Base-by-base conservation (phyloP, 345 rosid species). In the Barbarea vulgaris region DNA sequence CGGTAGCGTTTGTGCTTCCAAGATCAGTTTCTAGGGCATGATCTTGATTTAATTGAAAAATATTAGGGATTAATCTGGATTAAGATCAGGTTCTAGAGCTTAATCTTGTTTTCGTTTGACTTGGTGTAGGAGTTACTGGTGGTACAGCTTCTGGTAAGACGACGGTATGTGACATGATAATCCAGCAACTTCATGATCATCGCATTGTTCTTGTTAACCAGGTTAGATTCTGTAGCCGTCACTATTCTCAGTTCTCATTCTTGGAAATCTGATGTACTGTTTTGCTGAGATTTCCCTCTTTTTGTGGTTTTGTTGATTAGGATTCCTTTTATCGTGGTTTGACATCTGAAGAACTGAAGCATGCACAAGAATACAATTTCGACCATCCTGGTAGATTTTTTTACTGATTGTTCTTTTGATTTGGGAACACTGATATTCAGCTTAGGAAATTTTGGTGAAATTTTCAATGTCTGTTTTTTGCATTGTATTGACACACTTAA, bases 71-170 rank as follows among this genome's bases (percentile, higher is more conserved):
- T 37, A 37, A 37, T 37, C 14, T 34, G 11, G 37, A 34, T 36
- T 37, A 37, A 37, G 0, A 37, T 37, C 0, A 37, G n/a, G 36
- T 58, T 39, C 24, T 62, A n/a, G 14, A 31, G 71, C 24, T 25
- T 70, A 18, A 19, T 50, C 4, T 48, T 69, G 14, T 7, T 62
- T 6, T 41, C 5, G 2, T 50, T 58, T 58, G 19, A 51, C 33
- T 37, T 57, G 34, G 27, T 70, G 59, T 80, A 96, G 98, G 99
- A 71, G 99, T 96, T 27, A 91, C 95, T 8, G 99, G 99, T 58
- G 99, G 99, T 77, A 96, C 98, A 6, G 98, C 99, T 81, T 96
- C 99, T 0, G 99, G 99, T 41, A 96, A 96, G 82, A 96, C 99
- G 10, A 96, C 98, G 0, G 99, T 96, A 18, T 96, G 99, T 76